A percentile compares a stretch with the other conserved stretches of the same genome.
Evolutionary conservation across 1,139 yeast genomes (phyloP).

Genomic region (Kazachstania sp.): DNA sequence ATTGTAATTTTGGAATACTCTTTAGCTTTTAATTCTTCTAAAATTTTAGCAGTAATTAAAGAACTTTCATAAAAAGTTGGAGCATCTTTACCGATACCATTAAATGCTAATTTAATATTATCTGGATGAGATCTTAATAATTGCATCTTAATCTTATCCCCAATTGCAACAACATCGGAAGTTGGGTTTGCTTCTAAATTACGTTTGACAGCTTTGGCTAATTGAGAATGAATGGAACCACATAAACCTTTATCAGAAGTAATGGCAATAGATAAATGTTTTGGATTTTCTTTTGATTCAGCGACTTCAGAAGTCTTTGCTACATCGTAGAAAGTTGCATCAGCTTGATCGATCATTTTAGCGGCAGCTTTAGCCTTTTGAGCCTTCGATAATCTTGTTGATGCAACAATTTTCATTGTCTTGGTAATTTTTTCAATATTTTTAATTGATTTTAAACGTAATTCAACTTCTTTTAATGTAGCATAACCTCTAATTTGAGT

Average conservation of each 20-base stretch:
- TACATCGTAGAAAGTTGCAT: conserved; percentile 66
- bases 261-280: conserved; percentile 71
- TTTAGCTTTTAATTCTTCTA: conserved; percentile 37
- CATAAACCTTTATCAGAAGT: conserved; percentile 98
- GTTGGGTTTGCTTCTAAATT: conserved; percentile 47
- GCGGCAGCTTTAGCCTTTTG: conserved; percentile 91
- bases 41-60: conserved; percentile 77
- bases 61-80: conserved; percentile 91
- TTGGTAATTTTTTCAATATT: conserved; percentile 98
- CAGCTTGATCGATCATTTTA: conserved; percentile 75
- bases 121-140: conserved; percentile 72
- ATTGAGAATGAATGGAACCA: conserved; percentile 95
- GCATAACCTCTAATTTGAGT: conserved; percentile 71
- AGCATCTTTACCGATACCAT: conserved; percentile 92
- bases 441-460: conserved; percentile 94
- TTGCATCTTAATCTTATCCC: conserved; percentile 91
- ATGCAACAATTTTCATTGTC: conserved; percentile 99
- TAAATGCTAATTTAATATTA: conserved; percentile 64
- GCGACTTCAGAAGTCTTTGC: conserved; percentile 62
- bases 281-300: conserved; percentile 38
- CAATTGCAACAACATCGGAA: conserved; percentile 79
- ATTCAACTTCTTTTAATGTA: conserved; percentile 96
- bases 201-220: conserved; percentile 80
- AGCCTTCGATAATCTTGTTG: conserved; percentile 92
- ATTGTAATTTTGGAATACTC: conserved; percentile 72